phyloP scores from a whole-genome alignment of 805 yeast genomes.

The Zygoascus biomembranicola region DNA sequence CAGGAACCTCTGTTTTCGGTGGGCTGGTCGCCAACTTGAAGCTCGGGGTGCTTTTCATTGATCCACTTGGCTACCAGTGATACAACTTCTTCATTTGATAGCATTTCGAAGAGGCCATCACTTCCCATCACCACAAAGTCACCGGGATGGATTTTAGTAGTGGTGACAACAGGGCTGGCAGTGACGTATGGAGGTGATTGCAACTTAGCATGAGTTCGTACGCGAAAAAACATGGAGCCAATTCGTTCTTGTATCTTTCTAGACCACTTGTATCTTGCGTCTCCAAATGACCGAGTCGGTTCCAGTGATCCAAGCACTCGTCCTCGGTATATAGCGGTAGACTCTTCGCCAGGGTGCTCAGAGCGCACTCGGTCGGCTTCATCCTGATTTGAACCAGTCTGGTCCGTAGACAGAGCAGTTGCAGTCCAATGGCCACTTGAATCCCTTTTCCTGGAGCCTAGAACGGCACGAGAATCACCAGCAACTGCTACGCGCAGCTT shows the following conservation, averaged over 20 bases:
- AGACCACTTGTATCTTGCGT: constrained; percentile 85
- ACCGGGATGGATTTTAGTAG: constrained; percentile 66
- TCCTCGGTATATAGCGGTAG: constrained; percentile 70
- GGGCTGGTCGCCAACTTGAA: background rate
- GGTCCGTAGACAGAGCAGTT: constrained; percentile 77
- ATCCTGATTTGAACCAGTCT: constrained; percentile 84
- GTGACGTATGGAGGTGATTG: constrained; percentile 95
- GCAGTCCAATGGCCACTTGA: constrained; percentile 79
- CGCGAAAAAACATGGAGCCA: constrained; percentile 72
- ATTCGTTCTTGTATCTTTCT: constrained; percentile 63
- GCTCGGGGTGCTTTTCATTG: constrained; percentile 48
- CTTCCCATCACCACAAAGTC: constrained; percentile 89
- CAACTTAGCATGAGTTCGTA: constrained; percentile 56
- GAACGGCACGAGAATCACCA: constrained; percentile 90
- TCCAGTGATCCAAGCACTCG: constrained; percentile 88
- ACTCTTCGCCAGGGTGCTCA: constrained; percentile 88
- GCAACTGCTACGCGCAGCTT: constrained; percentile 84
- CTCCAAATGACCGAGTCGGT: constrained; percentile 96
- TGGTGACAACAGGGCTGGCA: constrained; percentile 87
- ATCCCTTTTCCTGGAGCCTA: constrained; percentile 44
- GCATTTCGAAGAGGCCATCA: constrained; percentile 88
- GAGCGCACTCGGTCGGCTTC: constrained; percentile 75
- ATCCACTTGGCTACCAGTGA: constrained; percentile 92
- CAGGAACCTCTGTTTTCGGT: background rate
- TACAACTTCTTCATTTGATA: constrained; percentile 87